Conservation (phyloP, 2,329 filamentous ascomycete genomes). For the Fusarium pseudonygamai region DNA sequence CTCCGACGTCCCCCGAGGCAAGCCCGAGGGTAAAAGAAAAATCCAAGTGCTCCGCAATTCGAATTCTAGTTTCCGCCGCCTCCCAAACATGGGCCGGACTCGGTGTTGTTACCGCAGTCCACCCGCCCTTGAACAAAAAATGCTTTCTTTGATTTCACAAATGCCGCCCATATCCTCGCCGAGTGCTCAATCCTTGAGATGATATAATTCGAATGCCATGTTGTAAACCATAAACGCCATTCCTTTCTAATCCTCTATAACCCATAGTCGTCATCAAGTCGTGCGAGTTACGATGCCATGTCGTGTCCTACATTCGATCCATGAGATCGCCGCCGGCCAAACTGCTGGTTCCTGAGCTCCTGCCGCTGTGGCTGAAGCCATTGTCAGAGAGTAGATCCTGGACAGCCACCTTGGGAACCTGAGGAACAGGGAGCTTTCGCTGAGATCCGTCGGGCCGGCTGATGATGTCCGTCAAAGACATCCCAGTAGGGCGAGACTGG, state of each 20-base stretch:
- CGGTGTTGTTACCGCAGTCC: conserved; percentile 9
- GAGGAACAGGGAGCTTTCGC: conserved; percentile 89
- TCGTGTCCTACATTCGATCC: conserved; percentile 58
- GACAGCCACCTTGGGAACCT: conserved; percentile 88
- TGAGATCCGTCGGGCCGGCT: conserved; percentile 86
- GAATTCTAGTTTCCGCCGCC: conserved; percentile 42
- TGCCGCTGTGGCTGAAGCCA: conserved; percentile 76
- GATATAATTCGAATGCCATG: conserved; percentile 41
- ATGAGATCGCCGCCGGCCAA: conserved; percentile 76
- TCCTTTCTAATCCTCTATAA: conserved; percentile 54
- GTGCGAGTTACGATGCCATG: conserved; percentile 43
- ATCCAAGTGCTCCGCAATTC: conserved; percentile 46
- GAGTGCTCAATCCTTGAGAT: conserved; percentile 38
- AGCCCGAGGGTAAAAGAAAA: conserved; percentile 45
- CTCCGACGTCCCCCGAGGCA: conserved; percentile 42
- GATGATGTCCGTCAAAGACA: conserved; percentile 93
- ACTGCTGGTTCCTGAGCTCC: conserved; percentile 81
- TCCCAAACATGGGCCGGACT: conserved; percentile 21
- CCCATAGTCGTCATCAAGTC: conserved; percentile 51
- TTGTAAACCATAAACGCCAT: conserved; percentile 50
- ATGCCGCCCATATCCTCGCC: conserved; percentile 40
- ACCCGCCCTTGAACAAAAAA: conserved; percentile 34
- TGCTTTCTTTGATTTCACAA: conserved; percentile 37
- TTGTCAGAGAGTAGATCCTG: conserved; percentile 81
- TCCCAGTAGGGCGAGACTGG: conserved; percentile 67